Evolutionary conservation across 2,329 filamentous ascomycete genomes (phyloP).

Genomic region (Sordariomycetes sp.): DNA sequence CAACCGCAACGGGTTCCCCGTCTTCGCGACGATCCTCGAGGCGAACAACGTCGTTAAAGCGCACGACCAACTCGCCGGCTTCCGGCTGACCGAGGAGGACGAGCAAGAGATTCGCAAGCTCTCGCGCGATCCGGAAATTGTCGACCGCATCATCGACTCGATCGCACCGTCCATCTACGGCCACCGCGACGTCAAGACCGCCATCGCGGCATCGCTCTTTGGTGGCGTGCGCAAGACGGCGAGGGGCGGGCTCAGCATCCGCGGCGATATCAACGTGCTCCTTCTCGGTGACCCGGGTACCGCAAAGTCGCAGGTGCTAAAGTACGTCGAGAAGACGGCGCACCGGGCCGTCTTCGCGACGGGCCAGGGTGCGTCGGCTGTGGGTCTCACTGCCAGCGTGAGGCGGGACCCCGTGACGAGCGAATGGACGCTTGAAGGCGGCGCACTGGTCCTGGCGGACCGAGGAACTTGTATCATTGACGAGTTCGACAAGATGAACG

Average conservation of each 20-base stretch:
- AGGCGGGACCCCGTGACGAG: slow-evolving; percentile 88
- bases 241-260: slow-evolving; percentile 78
- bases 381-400: slow-evolving; percentile 94
- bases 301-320: slow-evolving; percentile 93
- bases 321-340: slow-evolving; percentile 95
- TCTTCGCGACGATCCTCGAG: slow-evolving; percentile 94
- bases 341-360: slow-evolving; percentile 96
- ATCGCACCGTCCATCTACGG: slow-evolving; percentile 97
- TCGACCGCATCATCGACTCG: slow-evolving; percentile 85
- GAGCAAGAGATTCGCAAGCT: slow-evolving; percentile 80
- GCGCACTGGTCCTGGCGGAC: slow-evolving; percentile 87
- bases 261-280: slow-evolving; percentile 95
- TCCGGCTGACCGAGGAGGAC: slow-evolving; percentile 88
- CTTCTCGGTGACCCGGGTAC: slow-evolving; percentile 95
- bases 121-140: slow-evolving; percentile 78
- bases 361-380: slow-evolving; percentile 90
- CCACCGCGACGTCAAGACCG: slow-evolving; percentile 93
- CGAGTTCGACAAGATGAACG: slow-evolving; percentile 99
- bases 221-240: slow-evolving; percentile 86
- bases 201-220: slow-evolving; percentile 84
- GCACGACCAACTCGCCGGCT: slow-evolving; percentile 93
- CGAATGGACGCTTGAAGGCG: slow-evolving; percentile 96
- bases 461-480: slow-evolving; percentile 93
- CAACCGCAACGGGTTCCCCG: slow-evolving; percentile 96
- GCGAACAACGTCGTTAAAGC: slow-evolving; percentile 96